phyloP scores from a whole-genome alignment of 2,329 filamentous ascomycete species.

The Aspergillus hortae region DNA sequence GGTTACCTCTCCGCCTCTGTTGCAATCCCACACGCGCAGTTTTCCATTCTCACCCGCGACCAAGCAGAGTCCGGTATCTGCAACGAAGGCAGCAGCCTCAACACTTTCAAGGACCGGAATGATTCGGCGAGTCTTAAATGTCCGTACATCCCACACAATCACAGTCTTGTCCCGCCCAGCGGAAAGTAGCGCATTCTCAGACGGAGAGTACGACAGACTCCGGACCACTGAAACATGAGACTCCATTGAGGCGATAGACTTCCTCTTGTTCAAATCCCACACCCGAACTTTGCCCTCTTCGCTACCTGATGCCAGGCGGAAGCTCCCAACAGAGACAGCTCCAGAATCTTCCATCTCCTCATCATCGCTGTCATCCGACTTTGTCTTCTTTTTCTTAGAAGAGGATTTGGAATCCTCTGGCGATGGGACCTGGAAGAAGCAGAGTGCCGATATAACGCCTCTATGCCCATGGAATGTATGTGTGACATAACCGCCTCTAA shows the following conservation, averaged over 20 bases:
- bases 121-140: constrained; percentile 78
- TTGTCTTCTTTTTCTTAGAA: constrained; percentile 40
- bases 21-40: constrained; percentile 78
- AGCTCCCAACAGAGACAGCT: constrained; percentile 52
- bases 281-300: constrained; percentile 91
- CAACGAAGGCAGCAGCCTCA: constrained; percentile 77
- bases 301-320: constrained; percentile 82
- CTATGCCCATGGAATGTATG: constrained; percentile 94
- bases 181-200: constrained; percentile 73
- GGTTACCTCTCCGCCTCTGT: constrained; percentile 74
- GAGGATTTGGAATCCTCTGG: constrained; percentile 39
- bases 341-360: constrained; percentile 45
- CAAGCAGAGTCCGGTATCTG: constrained; percentile 68
- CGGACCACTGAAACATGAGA: constrained; percentile 96
- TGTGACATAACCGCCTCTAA: constrained; percentile 82
- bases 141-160: constrained; percentile 82
- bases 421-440: constrained; percentile 76
- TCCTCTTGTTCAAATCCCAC: constrained; percentile 86
- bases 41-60: constrained; percentile 81
- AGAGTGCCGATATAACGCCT: constrained; percentile 83
- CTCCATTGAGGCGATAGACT: constrained; percentile 72
- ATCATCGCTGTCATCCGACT: constrained; percentile 25
- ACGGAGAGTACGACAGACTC: constrained; percentile 72
- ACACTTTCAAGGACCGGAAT: constrained; percentile 82
- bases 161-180: constrained; percentile 90